phyloP scores from a whole-genome alignment of 202 grass and related monocot species.

The Brachypodium distachyon region DNA sequence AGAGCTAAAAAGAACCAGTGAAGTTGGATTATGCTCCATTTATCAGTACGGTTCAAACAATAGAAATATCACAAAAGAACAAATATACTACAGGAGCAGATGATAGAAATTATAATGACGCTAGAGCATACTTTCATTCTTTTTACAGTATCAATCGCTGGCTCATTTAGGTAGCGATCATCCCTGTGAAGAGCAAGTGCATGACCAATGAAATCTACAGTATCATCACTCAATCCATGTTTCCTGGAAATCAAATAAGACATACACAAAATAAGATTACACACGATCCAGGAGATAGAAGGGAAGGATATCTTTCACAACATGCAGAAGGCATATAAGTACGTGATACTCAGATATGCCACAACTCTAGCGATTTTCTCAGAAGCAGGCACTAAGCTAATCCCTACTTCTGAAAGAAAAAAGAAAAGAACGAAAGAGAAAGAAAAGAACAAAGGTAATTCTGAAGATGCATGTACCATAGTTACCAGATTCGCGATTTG shows the following conservation, averaged over 20 bases:
- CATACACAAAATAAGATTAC: neutral
- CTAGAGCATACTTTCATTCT: constrained; percentile 61
- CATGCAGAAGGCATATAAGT: neutral
- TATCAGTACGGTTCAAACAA: neutral
- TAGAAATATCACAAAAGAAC: neutral
- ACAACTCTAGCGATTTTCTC: neutral
- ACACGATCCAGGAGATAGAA: neutral
- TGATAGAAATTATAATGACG: neutral
- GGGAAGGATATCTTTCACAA: neutral
- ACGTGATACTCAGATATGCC: neutral
- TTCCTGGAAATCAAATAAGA: constrained; percentile 35
- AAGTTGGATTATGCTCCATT: neutral
- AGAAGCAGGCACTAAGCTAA: neutral
- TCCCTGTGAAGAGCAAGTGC: constrained; percentile 72
- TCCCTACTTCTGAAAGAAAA: neutral
- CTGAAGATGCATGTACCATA: neutral
- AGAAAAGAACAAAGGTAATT: neutral
- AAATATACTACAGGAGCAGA: neutral
- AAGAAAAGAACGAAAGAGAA: neutral
- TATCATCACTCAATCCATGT: constrained; percentile 63
- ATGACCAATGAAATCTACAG: constrained; percentile 76
- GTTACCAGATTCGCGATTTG: no score
- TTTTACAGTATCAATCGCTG: constrained; percentile 69
- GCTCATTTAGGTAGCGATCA: constrained; percentile 57
- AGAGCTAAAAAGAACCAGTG: constrained; percentile 37